A percentile compares a stretch with the other conserved stretches of the same genome.
Conservation (phyloP, 78 protist genomes). For the Monocercomonoides exilis region DNA sequence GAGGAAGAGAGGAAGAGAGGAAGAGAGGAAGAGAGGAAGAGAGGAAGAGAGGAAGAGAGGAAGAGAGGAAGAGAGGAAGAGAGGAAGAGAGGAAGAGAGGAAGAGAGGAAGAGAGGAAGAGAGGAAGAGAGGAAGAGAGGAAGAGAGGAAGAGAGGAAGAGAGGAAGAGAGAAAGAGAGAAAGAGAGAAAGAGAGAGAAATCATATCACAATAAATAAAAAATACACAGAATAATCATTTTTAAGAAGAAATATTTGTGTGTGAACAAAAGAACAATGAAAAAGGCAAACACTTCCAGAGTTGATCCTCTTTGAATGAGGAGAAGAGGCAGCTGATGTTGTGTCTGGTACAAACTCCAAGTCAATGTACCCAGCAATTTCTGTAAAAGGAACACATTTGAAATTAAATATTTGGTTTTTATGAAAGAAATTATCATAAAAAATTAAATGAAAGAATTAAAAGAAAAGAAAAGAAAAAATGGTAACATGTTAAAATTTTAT, state of each 20-base stretch:
- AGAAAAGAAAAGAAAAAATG: background rate
- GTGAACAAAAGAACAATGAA: background rate
- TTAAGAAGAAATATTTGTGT: background rate
- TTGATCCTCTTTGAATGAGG: background rate
- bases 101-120: background rate
- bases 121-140: background rate
- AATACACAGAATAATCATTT: background rate
- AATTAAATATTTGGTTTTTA: background rate
- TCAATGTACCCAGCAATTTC: background rate
- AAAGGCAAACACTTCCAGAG: background rate
- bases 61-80: background rate
- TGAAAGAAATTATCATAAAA: background rate
- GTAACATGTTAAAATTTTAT: background rate
- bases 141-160: background rate
- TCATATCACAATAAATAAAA: background rate
- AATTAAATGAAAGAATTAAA: background rate
- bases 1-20: background rate
- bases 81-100: background rate
- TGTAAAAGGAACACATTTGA: background rate
- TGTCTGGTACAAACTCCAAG: background rate
- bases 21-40: background rate
- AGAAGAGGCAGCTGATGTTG: background rate
- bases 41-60: background rate
- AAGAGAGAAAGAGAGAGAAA: background rate
- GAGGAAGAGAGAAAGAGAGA: background rate